A percentile compares a stretch with the other conserved stretches of the same genome.
Evolutionary conservation across 75 land plant species (phyloP).

Genomic region (Selaginella tamariscina): DNA sequence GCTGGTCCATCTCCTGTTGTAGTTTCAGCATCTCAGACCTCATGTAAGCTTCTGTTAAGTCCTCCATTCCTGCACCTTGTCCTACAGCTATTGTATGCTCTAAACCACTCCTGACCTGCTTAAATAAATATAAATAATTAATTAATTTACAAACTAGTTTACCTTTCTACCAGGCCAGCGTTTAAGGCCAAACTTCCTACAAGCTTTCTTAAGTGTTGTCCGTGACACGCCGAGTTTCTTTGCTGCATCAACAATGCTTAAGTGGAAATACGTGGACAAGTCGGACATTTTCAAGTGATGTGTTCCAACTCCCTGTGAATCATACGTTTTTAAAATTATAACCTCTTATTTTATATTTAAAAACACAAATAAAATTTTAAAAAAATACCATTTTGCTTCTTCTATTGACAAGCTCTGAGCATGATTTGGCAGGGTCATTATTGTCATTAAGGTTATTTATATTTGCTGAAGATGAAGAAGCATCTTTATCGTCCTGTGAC

Average conservation of each 20-base stretch:
- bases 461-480: conserved; percentile 28
- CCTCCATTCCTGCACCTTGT: conserved; percentile 34
- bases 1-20: conserved; percentile 37
- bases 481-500: conserved; percentile 21
- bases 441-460: conserved; percentile 6
- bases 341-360: not conserved
- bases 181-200: conserved; percentile 29
- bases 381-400: conserved; percentile 23
- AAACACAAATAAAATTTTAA: not conserved
- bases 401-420: conserved; percentile 23
- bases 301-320: conserved; percentile 24
- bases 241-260: conserved; percentile 31
- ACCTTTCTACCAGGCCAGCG: conserved; percentile 36
- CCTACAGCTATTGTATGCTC: conserved; percentile 34
- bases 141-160: not conserved
- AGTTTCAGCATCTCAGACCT: conserved; percentile 25
- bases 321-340: not conserved
- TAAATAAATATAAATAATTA: too few relatives aligned
- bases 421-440: conserved; percentile 8
- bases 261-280: conserved; percentile 25
- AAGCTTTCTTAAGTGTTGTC: conserved; percentile 32
- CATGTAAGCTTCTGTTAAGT: conserved; percentile 30
- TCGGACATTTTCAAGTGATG: conserved; percentile 28
- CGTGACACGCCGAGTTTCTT: conserved; percentile 33
- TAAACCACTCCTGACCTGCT: conserved; percentile 27